Base-by-base conservation (phyloP, 2,329 filamentous ascomycete genomes). In the Calonectria henricotiae region DNA sequence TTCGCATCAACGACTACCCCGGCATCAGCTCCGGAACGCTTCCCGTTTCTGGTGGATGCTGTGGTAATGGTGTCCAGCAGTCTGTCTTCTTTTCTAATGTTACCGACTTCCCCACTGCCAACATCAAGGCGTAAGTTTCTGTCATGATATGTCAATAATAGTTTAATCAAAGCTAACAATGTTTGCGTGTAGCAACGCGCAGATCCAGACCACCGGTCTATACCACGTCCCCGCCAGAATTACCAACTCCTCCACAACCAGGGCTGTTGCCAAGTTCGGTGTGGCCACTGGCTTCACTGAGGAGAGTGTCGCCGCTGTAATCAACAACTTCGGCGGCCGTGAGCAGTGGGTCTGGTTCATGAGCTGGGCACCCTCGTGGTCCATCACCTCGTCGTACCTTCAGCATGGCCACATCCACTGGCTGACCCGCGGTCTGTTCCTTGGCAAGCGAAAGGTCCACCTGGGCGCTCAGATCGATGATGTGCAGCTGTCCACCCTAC, bases 261-360 rank as follows among this genome's bases (percentile, higher is more conserved):
- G 66, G 23, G 27, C 63, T 39, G 68, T 74, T n/a, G 72, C 72
- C 64, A 71, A 70, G 39, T 74, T 74, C 62, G 72, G 72, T 9
- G 58, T 62, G 23, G 66, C 65, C 8, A 70, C 63, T 25, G 63
- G 64, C 12, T 70, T 70, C 20, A 20, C 47, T 9, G 32, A 61
- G 9, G 69, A 74, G 27, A 71, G 60, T 17, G 72, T 74, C 11
- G 72, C 72, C 17, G 72, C 49, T 6, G 62, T 74, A 49, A 73
- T 74, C 64, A 74, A 74, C 49, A 66, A 44, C 20, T 74, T 74
- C n/a, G 49, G 54, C 39, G 72, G 72, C 9, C 72, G 72, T 8
- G 72, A 74, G 62, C 72, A 74, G 66, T 67, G 73, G 12, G 72
- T 74, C n/a, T 74, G 72, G 72, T 74, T 74, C 46, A 66, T 74